Evolutionary conservation across 2,329 filamentous ascomycete species (phyloP).

Genomic region (Fusarium palustre): DNA sequence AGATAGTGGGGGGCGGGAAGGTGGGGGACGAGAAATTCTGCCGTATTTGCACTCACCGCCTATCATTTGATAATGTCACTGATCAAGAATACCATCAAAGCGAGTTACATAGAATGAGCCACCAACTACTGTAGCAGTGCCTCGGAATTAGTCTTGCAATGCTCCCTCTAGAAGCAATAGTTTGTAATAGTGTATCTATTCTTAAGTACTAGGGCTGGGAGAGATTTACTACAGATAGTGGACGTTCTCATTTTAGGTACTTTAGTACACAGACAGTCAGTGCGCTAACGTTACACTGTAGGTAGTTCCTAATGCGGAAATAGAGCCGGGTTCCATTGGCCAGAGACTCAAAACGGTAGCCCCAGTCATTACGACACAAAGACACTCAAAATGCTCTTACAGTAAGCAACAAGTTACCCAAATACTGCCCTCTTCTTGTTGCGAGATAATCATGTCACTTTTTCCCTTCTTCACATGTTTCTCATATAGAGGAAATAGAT

Average conservation of each 20-base stretch:
- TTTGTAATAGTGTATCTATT: background rate
- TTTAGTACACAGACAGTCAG: background rate
- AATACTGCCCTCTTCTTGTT: background rate
- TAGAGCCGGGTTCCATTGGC: slow-evolving; percentile 26
- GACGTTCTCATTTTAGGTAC: background rate
- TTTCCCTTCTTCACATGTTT: background rate
- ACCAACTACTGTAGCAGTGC: background rate
- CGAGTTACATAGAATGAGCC: background rate
- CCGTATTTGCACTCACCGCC: slow-evolving; percentile 41
- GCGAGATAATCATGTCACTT: background rate
- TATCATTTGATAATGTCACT: slow-evolving; percentile 10
- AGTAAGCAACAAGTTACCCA: background rate
- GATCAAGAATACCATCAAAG: background rate
- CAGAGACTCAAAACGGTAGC: slow-evolving; percentile 1
- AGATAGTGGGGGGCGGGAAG: slow-evolving; percentile 44
- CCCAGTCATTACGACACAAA: background rate
- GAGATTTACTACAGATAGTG: background rate
- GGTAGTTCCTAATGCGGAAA: slow-evolving; percentile 27
- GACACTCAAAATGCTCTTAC: background rate
- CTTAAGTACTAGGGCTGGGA: background rate
- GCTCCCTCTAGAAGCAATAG: background rate
- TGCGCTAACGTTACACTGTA: background rate
- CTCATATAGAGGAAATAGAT: background rate
- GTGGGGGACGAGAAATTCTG: slow-evolving; percentile 52
- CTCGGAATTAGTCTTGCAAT: background rate